These are phyloP conservation scores for Nidularia sp. DNA, from an alignment of 768 basidiomycete species.

Conservation along the genomic window DNA sequence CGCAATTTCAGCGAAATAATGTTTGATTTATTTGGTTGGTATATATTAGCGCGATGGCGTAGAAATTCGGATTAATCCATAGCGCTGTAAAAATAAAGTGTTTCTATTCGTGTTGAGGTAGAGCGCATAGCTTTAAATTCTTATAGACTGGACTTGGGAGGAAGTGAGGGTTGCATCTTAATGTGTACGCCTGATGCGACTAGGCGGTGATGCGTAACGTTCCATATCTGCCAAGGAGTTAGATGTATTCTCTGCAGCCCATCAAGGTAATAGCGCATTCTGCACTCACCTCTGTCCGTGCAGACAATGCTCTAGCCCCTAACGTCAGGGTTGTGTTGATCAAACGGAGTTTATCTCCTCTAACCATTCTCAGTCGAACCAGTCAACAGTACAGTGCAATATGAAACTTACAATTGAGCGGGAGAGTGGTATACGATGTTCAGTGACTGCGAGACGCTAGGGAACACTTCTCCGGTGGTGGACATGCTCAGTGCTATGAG, in stretches of 20 bases:
- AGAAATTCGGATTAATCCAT: no score
- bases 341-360: constrained; percentile 47
- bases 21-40: no score
- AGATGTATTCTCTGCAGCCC: no score
- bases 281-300: constrained; percentile 41
- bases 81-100: no score
- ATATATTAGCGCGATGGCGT: no score
- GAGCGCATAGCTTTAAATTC: no score
- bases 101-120: no score
- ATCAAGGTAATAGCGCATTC: not conserved
- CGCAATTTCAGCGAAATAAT: no score
- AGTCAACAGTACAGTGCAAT: not conserved
- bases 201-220: constrained; percentile 42
- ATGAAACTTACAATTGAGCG: constrained; percentile 35
- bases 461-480: constrained; percentile 14
- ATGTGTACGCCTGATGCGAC: constrained; percentile 52
- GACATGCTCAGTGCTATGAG: constrained; percentile 29
- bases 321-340: constrained; percentile 48
- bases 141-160: constrained; percentile 20
- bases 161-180: constrained; percentile 47
- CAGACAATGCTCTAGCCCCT: constrained; percentile 42
- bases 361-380: constrained; percentile 9
- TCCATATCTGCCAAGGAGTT: constrained; percentile 45
- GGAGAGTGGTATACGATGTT: constrained; percentile 55
- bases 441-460: constrained; percentile 46